Conservation (phyloP, 2,329 filamentous ascomycete genomes). For the Pseudophaeomoniella oleicola region DNA sequence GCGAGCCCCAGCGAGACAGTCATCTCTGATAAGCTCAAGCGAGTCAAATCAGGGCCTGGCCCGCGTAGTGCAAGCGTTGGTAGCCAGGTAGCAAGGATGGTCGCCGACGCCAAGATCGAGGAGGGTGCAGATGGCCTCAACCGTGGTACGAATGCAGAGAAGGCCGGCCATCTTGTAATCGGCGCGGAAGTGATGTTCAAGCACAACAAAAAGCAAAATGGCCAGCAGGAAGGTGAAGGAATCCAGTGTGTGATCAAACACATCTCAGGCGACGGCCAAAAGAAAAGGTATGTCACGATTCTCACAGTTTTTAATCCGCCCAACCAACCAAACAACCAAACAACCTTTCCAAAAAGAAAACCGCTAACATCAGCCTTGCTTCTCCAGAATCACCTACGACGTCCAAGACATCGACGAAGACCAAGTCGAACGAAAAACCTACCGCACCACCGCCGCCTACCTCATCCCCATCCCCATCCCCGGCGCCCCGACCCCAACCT, state of each 20-base stretch:
- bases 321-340: constrained; percentile 10
- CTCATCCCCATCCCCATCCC: constrained; percentile 61
- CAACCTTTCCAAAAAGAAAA: constrained; percentile 8
- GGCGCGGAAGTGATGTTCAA: constrained; percentile 36
- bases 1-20: constrained; percentile 21
- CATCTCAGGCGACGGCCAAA: constrained; percentile 56
- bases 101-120: constrained; percentile 26
- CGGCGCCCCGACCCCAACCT: constrained; percentile 46
- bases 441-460: constrained; percentile 56
- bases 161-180: constrained; percentile 26
- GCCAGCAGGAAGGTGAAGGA: constrained; percentile 38
- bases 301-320: constrained; percentile 8
- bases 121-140: constrained; percentile 28
- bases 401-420: constrained; percentile 68
- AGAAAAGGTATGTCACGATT: constrained; percentile 41
- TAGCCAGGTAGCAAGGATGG: constrained; percentile 8
- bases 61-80: constrained; percentile 20
- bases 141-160: constrained; percentile 25
- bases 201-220: constrained; percentile 34
- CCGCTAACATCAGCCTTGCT: not conserved
- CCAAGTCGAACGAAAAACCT: constrained; percentile 29
- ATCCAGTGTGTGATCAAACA: constrained; percentile 67
- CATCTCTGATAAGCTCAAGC: constrained; percentile 25
- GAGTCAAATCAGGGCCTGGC: constrained; percentile 24
- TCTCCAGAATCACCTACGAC: constrained; percentile 42